Base-by-base conservation (phyloP, 345 rosid genomes). In the Lenwebbia sp. region DNA sequence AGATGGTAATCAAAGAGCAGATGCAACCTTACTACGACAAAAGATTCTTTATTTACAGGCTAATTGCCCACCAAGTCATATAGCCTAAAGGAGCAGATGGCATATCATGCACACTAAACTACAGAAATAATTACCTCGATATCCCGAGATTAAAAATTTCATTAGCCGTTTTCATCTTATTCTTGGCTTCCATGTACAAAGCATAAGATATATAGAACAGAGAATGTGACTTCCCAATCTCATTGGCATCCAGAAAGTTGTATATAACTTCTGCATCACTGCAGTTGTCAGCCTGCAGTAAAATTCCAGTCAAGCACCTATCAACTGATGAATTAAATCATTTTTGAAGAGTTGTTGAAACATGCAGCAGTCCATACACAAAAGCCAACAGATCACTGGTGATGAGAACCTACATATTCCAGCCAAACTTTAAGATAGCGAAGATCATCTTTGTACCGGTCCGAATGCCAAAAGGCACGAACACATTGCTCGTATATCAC, bases 381-480 rank as follows among this genome's bases (percentile, higher is more conserved):
- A 65, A 62, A 65, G 23, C 76, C 23, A 30, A 84, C 52, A 19
- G 2, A 50, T 10, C 26, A 44, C n/a, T 65, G 41, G 40, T 44
- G 33, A 74, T 9, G 53, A 85, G 75, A 86, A 87, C 95, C 85
- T 88, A 95, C 99, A 87, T 97, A 97, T 95, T 97, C 98, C 85
- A 97, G 88, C 99, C 99, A 97, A n/a, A 94, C 91, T 94, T 96
- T 97, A 86, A 96, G 98, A 88, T 96, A 97, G 83, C 99, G 99
- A 54, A 94, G 93, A 90, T 97, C 99, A 60, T 95, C 92, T 93
- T 91, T 97, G 90, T 96, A 95, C 81, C 86, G 91, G 7, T 94
- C 94, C 2, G 92, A 92, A 90, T 94, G 93, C 99, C 99, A 97
- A 55, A 96, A 97, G 33, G 90, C 85, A 25, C 99, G 98, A 25